A percentile compares a stretch with the other conserved stretches of the same genome.
These are phyloP conservation scores for Stephania yunnanensis DNA, from an alignment of 164 flowering plant genomes.

Conservation along the genomic window DNA sequence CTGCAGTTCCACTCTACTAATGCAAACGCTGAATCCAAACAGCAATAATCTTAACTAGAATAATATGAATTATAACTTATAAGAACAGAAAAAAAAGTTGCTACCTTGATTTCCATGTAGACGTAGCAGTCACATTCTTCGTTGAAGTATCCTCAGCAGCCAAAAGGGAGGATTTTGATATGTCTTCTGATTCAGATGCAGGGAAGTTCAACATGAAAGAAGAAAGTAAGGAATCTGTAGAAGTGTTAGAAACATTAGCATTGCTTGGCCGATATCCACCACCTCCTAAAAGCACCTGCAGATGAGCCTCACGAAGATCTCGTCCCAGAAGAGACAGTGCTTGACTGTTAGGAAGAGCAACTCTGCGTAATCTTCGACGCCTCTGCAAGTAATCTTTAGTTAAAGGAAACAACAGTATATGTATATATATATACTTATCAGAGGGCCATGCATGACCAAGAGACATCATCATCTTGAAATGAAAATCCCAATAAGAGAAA, in stretches of 20 bases:
- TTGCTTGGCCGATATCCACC: conserved; percentile 54
- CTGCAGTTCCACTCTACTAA: not conserved
- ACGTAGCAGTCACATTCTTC: conserved; percentile 32
- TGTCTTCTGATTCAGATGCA: conserved; percentile 63
- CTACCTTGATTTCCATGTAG: conserved; percentile 70
- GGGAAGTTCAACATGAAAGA: conserved; percentile 66
- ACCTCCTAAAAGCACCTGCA: conserved; percentile 79
- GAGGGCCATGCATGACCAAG: not conserved
- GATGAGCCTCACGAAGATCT: conserved; percentile 89
- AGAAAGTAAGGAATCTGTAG: conserved; percentile 68
- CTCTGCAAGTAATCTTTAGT: conserved; percentile 63
- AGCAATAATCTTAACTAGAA: not conserved
- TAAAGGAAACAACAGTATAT: conserved; percentile 23
- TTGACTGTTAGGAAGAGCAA: conserved; percentile 69
- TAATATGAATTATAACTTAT: not conserved
- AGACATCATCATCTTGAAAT: not conserved
- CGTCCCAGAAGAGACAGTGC: conserved; percentile 67
- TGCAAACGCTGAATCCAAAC: not conserved
- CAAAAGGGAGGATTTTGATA: conserved; percentile 56
- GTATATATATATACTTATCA: no score
- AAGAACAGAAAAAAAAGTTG: not conserved
- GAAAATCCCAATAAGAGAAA: not conserved
- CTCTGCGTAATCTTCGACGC: conserved; percentile 71
- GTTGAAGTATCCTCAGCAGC: conserved; percentile 40
- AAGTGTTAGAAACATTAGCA: conserved; percentile 38